Conservation (phyloP, 2,329 filamentous ascomycete species). For the Magnaporthales sp. region DNA sequence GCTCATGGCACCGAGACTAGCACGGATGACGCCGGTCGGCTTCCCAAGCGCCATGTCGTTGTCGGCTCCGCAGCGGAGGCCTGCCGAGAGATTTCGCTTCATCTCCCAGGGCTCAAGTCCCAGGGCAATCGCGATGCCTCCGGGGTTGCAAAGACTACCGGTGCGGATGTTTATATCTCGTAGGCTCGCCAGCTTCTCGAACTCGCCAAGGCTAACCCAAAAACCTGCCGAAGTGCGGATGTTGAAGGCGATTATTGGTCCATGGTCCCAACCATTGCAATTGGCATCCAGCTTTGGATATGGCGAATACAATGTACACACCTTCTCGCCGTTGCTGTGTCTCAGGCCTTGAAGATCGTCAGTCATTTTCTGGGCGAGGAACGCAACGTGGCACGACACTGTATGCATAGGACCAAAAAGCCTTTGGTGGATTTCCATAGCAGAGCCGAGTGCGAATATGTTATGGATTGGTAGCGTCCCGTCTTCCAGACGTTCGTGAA, state of each 20-base stretch:
- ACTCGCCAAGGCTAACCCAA: conserved; percentile 74
- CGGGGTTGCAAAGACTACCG: conserved; percentile 86
- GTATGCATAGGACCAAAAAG: conserved; percentile 64
- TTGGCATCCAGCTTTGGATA: conserved; percentile 12
- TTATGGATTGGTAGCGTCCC: conserved; percentile 86
- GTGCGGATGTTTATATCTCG: conserved; percentile 79
- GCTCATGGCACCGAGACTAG: conserved; percentile 87
- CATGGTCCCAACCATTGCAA: conserved; percentile 32
- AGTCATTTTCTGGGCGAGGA: conserved; percentile 51
- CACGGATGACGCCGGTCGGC: conserved; percentile 77
- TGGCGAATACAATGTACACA: conserved; percentile 58
- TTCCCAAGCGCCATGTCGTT: conserved; percentile 74
- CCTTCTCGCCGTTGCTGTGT: conserved; percentile 57
- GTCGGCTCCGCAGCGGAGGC: conserved; percentile 75
- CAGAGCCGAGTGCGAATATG: conserved; percentile 73
- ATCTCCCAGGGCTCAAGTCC: conserved; percentile 72
- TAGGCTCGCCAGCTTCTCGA: conserved; percentile 76
- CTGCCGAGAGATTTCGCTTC: conserved; percentile 73
- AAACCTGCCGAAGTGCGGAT: conserved; percentile 57
- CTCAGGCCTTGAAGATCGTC: conserved; percentile 47
- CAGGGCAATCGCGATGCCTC: conserved; percentile 69
- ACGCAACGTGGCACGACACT: conserved; percentile 63
- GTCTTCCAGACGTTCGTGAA: conserved; percentile 83
- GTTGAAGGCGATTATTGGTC: conserved; percentile 81
- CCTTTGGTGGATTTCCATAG: conserved; percentile 58